A percentile compares a stretch with the other conserved stretches of the same genome.
Conservation (phyloP, 176 grass and related monocot species). For the Zea luxurians region DNA sequence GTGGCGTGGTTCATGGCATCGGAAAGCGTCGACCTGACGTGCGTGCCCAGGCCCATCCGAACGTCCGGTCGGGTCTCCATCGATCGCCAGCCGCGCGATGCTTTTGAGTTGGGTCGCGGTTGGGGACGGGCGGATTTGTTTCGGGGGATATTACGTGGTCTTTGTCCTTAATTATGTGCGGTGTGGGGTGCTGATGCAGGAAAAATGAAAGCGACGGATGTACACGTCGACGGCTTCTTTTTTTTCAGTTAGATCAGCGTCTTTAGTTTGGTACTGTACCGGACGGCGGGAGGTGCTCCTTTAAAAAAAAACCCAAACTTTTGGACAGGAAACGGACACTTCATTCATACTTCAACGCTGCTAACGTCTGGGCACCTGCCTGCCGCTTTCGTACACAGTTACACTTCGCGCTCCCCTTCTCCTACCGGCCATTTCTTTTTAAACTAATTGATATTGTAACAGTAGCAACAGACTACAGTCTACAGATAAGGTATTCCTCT, state of each 20-base stretch:
- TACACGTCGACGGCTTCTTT: not conserved
- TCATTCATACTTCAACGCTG: not conserved
- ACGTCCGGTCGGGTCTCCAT: not conserved
- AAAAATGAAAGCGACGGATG: not conserved
- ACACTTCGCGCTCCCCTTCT: too few relatives aligned
- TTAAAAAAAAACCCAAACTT: not conserved
- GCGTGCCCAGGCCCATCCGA: not conserved
- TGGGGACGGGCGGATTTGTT: not conserved
- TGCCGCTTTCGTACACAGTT: not conserved
- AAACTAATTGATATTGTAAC: too few relatives aligned
- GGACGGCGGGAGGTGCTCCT: not conserved
- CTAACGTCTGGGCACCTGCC: not conserved
- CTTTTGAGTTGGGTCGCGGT: constrained; percentile 6
- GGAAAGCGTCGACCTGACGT: constrained; percentile 10
- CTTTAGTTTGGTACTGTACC: not conserved
- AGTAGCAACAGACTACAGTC: too few relatives aligned
- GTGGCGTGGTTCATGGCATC: not conserved
- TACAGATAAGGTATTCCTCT: too few relatives aligned
- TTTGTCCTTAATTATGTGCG: not conserved
- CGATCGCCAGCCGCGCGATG: not conserved
- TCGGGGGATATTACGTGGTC: not conserved
- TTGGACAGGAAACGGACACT: not conserved
- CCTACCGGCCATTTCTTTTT: too few relatives aligned
- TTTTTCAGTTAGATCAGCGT: too few relatives aligned
- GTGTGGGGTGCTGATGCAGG: not conserved